Evolutionary conservation across 1,284 basidiomycete genomes (phyloP).

Genomic region (Ceratobasidium sp.): DNA sequence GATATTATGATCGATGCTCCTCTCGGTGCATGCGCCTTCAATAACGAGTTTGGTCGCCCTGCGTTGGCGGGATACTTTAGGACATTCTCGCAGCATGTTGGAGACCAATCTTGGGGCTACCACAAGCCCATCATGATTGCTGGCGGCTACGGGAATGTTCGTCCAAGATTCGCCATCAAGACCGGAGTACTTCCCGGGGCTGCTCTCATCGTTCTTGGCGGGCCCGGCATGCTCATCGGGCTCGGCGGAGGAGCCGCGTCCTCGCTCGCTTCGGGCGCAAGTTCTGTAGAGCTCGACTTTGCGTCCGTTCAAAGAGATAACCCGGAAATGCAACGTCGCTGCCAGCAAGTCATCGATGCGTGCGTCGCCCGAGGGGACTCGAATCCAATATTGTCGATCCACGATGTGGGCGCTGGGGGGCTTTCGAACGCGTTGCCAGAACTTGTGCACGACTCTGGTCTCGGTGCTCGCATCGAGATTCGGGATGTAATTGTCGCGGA

Average conservation of each 20-base stretch:
- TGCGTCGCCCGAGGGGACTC: constrained; percentile 71
- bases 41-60: constrained; percentile 98
- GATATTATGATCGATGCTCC: constrained; percentile 99
- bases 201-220: constrained; percentile 93
- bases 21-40: constrained; percentile 93
- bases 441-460: constrained; percentile 90
- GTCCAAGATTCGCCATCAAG: constrained; percentile 81
- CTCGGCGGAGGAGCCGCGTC: constrained; percentile 96
- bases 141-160: constrained; percentile 93
- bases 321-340: constrained; percentile 96
- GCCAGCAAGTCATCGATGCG: constrained; percentile 96
- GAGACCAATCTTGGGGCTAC: constrained; percentile 84
- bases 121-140: constrained; percentile 99
- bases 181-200: constrained; percentile 75
- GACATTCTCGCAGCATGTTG: constrained; percentile 80
- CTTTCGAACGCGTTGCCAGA: constrained; percentile 97
- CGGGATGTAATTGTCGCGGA: constrained; percentile 92
- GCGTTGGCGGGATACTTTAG: constrained; percentile 86
- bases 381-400: constrained; percentile 94
- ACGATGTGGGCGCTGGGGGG: constrained; percentile 98
- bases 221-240: constrained; percentile 96
- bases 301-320: constrained; percentile 98
- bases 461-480: constrained; percentile 95
- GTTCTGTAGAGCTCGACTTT: constrained; percentile 93
- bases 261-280: constrained; percentile 86